A percentile compares a stretch with the other conserved stretches of the same genome.
These are phyloP conservation scores for Monilinia fructicola DNA, from an alignment of 2,329 filamentous ascomycete species.

Conservation along the genomic window DNA sequence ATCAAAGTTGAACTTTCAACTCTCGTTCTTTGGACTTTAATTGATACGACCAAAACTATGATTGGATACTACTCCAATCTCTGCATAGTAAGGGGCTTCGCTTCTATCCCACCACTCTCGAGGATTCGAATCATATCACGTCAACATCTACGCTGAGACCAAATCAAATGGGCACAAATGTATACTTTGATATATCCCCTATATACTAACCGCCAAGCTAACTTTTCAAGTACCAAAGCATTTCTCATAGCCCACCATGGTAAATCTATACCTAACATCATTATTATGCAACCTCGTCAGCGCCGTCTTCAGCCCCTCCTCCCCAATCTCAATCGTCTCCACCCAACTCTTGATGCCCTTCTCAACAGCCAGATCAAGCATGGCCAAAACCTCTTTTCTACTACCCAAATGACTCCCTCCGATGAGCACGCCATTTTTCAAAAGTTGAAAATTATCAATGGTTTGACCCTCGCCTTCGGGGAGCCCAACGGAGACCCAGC, in stretches of 20 bases:
- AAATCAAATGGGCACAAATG: background rate
- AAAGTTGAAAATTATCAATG: conserved; percentile 72
- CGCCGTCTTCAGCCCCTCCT: conserved; percentile 65
- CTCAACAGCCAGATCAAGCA: conserved; percentile 69
- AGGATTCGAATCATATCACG: background rate
- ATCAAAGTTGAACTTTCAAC: background rate
- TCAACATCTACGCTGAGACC: background rate
- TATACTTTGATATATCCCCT: conserved; percentile 1
- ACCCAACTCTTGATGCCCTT: conserved; percentile 71
- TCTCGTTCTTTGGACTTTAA: background rate
- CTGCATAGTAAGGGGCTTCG: no score
- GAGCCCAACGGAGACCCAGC: conserved; percentile 77
- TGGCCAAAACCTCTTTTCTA: conserved; percentile 66
- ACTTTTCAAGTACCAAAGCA: conserved; percentile 49
- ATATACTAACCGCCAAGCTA: background rate
- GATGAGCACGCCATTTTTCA: conserved; percentile 72
- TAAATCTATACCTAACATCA: conserved; percentile 72
- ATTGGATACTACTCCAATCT: no score
- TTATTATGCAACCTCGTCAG: conserved; percentile 69
- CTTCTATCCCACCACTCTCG: background rate
- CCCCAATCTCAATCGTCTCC: conserved; percentile 71
- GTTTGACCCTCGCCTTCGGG: conserved; percentile 72
- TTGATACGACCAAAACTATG: background rate
- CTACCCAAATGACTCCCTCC: conserved; percentile 70
- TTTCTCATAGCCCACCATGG: conserved; percentile 67